Base-by-base conservation (phyloP, 2,329 filamentous ascomycete genomes). In the Arthroderma sp. region DNA sequence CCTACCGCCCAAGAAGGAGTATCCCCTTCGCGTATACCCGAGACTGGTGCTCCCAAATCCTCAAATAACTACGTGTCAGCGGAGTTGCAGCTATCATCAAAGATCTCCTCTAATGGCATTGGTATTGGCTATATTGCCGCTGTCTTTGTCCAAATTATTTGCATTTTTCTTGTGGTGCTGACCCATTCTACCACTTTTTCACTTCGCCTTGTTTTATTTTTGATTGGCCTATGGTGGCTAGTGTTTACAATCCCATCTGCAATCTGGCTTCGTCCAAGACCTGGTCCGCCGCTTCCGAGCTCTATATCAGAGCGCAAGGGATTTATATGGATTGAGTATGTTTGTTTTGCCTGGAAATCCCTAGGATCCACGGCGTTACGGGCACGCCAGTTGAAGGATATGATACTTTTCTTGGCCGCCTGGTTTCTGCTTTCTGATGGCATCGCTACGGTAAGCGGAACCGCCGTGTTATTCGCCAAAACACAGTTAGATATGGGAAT, bases 381-480 rank as follows among this genome's bases (percentile, higher is more conserved):
- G 38, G 88, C 89, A 3, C 74, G 79, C 3, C 74, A 76, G 2
- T 61, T 94, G 0, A 82, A 82, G 48, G 82, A 95, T 53, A 79
- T 94, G 1, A 71, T 91, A 9, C 73, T 95, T 0, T 95, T 96
- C 52, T 74, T 98, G 4, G 78, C 75, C 3, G 87, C 85, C 4
- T 98, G 91, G 91, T 95, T 98, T 60, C 73, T 98, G 29, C 74
- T 98, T 1, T 94, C 85, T 5, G 91, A 98, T 57, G 87, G 85
- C 36, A 87, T 96, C 50, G 91, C 91, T 5, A 96, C 91, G 0
- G 89, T 94, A 0, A 91, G 85, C 31, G 89, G 87, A 9, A 96
- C 91, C 0, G 91, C 91, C 0, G 87, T 96, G 29, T 72, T 98
- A 6, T 98, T 95, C 60, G 91, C 89, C 36, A 96, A 96, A 66